Conservation (phyloP, 2,329 filamentous ascomycete species). For the Furcasterigmium furcatum region DNA sequence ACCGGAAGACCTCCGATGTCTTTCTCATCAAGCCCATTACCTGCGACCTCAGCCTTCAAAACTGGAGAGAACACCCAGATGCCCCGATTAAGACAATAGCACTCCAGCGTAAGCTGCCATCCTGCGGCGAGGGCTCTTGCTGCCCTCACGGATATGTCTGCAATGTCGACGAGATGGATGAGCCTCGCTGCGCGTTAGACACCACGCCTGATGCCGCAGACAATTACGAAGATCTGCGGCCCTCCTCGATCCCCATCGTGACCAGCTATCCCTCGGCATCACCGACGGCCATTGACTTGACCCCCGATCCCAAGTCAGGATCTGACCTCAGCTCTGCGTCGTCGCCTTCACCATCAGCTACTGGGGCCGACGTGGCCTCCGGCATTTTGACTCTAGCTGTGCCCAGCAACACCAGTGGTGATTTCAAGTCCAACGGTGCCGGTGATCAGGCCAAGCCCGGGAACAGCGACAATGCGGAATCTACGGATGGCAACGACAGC, state of each 20-base stretch:
- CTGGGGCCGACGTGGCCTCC: not conserved
- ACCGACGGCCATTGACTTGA: not conserved
- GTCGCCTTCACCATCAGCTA: not conserved
- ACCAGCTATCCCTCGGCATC: not conserved
- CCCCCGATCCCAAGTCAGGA: not conserved
- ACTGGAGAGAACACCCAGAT: conserved; percentile 51
- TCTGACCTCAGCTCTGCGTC: not conserved
- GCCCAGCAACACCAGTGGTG: not conserved
- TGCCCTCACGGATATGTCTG: conserved; percentile 74
- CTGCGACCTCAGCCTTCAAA: conserved; percentile 61
- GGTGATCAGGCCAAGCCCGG: too few species aligned
- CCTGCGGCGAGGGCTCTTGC: conserved; percentile 58
- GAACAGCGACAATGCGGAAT: too few species aligned
- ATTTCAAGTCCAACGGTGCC: not conserved
- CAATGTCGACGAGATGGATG: conserved; percentile 17
- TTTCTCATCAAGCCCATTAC: conserved; percentile 47
- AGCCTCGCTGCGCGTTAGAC: conserved; percentile 44
- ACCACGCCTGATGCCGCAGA: conserved; percentile 5
- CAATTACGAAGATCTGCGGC: not conserved
- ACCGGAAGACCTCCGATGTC: conserved; percentile 54
- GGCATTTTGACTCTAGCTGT: not conserved
- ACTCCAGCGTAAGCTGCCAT: conserved; percentile 51
- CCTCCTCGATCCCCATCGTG: conserved; percentile 35
- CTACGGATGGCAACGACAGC: not conserved
- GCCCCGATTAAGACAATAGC: conserved; percentile 65